Base-by-base conservation (phyloP, 805 yeast species). In the Metschnikowia lachancei region DNA sequence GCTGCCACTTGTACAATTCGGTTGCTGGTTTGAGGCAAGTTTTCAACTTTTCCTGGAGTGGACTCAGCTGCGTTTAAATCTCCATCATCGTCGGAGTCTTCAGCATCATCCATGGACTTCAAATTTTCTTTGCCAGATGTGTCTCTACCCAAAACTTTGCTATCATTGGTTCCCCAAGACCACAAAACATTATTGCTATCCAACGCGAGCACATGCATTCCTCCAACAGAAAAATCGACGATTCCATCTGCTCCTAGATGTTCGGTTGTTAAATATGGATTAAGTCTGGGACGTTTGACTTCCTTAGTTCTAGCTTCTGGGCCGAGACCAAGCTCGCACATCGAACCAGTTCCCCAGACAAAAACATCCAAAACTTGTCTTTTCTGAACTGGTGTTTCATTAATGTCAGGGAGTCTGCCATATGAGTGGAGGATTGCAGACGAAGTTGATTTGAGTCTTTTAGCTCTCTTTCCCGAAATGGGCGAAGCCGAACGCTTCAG, bases 111-210 rank as follows among this genome's bases (percentile, higher is more conserved):
- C 72, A 81, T 79, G 56, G 85, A 87, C 59, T 80, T 83, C 48
- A 87, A 69, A 20, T 76, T 73, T 52, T 85, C 95, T 17, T 71
- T 79, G 18, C 72, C 61, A 0, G 87, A 76, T 0, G 94, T 85
- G 57, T 85, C 87, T 64, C 99, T 81, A 16, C 98, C 99, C 36
- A 94, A 72, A 3, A 87, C 97, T 31, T 85, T 89, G 50, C 90
- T 83, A 60, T 94, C 99, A 57, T 94, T 94, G 38, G 87, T 86
- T 48, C 99, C 99, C 99, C 99, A 94, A 3, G 97, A 86, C 97
- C 97, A 94, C n/a, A 94, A 66, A 48, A 78, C 74, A 54, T 89
- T 89, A 14, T 80, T 70, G 33, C 78, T 65, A 61, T 90, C 97
- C 42, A 92, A 67, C 0, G 92, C 97, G 37, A 94, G 62, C 1